These are phyloP conservation scores for Saturnispora diversa DNA, from an alignment of 805 yeast genomes.

Conservation along the genomic window DNA sequence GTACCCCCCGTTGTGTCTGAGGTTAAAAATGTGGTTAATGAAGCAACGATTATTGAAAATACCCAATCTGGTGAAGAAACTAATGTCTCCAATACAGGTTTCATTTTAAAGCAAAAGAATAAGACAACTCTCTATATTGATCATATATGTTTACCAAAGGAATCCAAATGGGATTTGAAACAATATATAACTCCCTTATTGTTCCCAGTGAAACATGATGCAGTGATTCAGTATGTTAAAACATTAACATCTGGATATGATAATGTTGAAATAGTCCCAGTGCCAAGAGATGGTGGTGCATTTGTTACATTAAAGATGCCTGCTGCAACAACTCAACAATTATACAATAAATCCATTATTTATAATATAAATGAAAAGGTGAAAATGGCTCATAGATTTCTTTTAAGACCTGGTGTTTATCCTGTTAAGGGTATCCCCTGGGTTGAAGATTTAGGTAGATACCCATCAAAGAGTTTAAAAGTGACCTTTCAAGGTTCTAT, in stretches of 20 bases:
- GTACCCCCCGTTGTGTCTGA: neutral
- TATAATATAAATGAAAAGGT: slow-evolving; percentile 14
- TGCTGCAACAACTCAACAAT: slow-evolving; percentile 24
- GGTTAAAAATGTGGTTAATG: slow-evolving; percentile 16
- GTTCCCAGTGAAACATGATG: slow-evolving; percentile 33
- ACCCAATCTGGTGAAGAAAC: slow-evolving; percentile 48
- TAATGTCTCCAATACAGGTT: slow-evolving; percentile 49
- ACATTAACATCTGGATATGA: slow-evolving; percentile 32
- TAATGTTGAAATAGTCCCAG: slow-evolving; percentile 50
- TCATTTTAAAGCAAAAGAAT: slow-evolving; percentile 40
- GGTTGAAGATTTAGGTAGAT: slow-evolving; percentile 86
- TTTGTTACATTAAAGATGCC: slow-evolving; percentile 73
- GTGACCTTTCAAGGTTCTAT: slow-evolving; percentile 71
- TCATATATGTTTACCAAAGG: slow-evolving; percentile 38
- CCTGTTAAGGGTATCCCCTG: slow-evolving; percentile 90
- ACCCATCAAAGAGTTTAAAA: slow-evolving; percentile 55
- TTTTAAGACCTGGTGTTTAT: slow-evolving; percentile 48
- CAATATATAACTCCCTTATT: slow-evolving; percentile 36
- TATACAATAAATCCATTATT: slow-evolving; percentile 16
- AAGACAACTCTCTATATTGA: slow-evolving; percentile 52
- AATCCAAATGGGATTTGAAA: slow-evolving; percentile 38
- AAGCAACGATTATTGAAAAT: slow-evolving; percentile 27
- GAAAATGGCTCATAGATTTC: slow-evolving; percentile 20
- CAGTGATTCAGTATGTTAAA: slow-evolving; percentile 24
- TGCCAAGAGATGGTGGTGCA: slow-evolving; percentile 87